Conservation (phyloP, 1,284 basidiomycete species). For the Porogramme epimiltina region DNA sequence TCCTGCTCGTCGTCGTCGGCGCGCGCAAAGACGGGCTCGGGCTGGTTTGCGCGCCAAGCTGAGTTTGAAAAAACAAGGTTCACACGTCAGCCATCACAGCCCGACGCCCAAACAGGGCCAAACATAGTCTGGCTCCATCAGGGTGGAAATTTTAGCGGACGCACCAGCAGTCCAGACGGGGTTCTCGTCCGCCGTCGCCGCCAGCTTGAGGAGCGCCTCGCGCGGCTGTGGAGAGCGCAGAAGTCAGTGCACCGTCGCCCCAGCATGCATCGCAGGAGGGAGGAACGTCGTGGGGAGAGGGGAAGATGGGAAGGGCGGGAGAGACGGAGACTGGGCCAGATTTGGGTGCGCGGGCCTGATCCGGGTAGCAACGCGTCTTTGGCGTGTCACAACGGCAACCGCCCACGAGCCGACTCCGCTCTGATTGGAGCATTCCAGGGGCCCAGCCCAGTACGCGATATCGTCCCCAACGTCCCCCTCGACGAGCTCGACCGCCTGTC, state of each 20-base stretch:
- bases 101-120: conserved; percentile 46
- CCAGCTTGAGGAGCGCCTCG: conserved; percentile 95
- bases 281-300: conserved; percentile 17
- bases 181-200: conserved; percentile 69
- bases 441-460: conserved; percentile 4
- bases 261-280: conserved; percentile 3
- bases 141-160: conserved; percentile 33
- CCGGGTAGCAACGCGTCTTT: conserved; percentile 27
- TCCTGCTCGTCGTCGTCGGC: conserved; percentile 53
- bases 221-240: conserved; percentile 68
- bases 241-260: conserved; percentile 22
- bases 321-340: conserved; percentile 23
- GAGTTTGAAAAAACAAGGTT: conserved; percentile 55
- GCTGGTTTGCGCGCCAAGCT: conserved; percentile 84
- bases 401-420: conserved; percentile 19
- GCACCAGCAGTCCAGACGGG: conserved; percentile 83
- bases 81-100: conserved; percentile 65
- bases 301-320: conserved; percentile 20
- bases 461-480: conserved; percentile 9
- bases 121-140: conserved; percentile 36
- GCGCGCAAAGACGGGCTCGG: conserved; percentile 73
- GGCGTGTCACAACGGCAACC: conserved; percentile 28
- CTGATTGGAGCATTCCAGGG: conserved; percentile 18
- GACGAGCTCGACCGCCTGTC: conserved; percentile 5
- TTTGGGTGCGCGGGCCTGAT: conserved; percentile 22